Base-by-base conservation (phyloP, 225 moss, liverwort and hornwort genomes). In the Straminergon stramineum region DNA sequence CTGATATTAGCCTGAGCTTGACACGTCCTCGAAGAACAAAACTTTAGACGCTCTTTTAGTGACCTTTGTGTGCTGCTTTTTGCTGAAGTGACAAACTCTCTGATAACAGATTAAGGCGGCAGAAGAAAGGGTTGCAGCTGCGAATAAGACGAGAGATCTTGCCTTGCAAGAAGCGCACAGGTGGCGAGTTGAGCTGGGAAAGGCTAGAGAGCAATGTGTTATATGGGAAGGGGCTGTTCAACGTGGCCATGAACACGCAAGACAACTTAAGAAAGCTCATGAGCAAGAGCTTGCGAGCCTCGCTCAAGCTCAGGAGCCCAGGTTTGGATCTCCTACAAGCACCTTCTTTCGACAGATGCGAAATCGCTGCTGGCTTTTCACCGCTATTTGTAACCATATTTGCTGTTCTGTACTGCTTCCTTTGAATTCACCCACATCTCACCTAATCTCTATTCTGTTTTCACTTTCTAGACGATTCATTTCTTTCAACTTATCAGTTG, bases 161-260 rank as follows among this genome's bases (percentile, higher is more conserved):
- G 98, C 96, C 60, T 90, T 97, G 90, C 97, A 96, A 91, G 99
- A 99, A 88, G 99, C 99, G 52, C 97, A 99, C 88, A 93, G 95
- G 89, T 99, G 97, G 99, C 96, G 96, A 88, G 95, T 95, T 80
- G 97, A 99, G 88, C 93, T 99, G 83, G 97, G 96, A 35, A 99
- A 99, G 88, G 99, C 96, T 32, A 94, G 96, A 88, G 99, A 99
- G 86, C 96, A 97, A 87, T 94, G 97, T 92, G 96, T 99, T 75
- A 94, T 97, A 86, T 96, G 96, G 96, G 96, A 99, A 91, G 97
- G 91, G 35, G 97, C 97, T 75, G 93, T 97, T 53, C 93, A 96
- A 87, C 96, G 97, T 89, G 96, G 97, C 85, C 95, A 96, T 91
- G 99, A 99, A 75, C 92, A 93, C 92, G 95, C 92, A 84, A 91